These are phyloP conservation scores for Melanogaster broomeanus DNA, from an alignment of 768 basidiomycete genomes.

Conservation along the genomic window DNA sequence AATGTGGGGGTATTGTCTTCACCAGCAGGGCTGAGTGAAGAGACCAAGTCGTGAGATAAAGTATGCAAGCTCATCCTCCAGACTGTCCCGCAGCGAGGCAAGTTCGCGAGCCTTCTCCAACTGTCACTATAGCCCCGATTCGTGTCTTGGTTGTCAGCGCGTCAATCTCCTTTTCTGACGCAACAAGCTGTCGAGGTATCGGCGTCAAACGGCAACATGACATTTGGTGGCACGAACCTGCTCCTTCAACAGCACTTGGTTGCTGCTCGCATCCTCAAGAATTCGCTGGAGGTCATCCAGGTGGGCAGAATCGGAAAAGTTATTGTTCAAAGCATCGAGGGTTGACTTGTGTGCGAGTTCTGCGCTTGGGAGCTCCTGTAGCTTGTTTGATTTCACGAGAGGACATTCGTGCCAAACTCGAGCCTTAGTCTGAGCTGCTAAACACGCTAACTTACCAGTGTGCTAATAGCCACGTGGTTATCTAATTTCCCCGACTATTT, in stretches of 20 bases:
- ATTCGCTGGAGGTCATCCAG: slow-evolving; percentile 48
- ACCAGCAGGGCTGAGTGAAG: slow-evolving; percentile 45
- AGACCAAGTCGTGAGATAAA: slow-evolving; percentile 65
- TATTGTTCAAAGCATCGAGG: slow-evolving; percentile 43
- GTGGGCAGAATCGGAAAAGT: slow-evolving; percentile 50
- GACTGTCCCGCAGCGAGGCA: slow-evolving; percentile 71
- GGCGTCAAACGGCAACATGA: slow-evolving; percentile 9
- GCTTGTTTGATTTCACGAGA: slow-evolving; percentile 45
- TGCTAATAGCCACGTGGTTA: slow-evolving; percentile 22
- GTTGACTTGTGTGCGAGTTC: slow-evolving; percentile 36
- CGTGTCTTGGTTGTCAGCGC: slow-evolving; percentile 50
- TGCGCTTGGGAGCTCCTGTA: slow-evolving; percentile 53
- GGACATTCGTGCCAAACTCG: slow-evolving; percentile 32
- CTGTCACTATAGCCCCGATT: slow-evolving; percentile 44
- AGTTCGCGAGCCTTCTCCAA: slow-evolving; percentile 71
- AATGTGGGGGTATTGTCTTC: slow-evolving; percentile 59
- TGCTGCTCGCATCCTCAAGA: slow-evolving; percentile 44
- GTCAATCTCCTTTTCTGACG: slow-evolving; percentile 52
- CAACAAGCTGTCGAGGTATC: slow-evolving; percentile 53
- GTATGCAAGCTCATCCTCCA: slow-evolving; percentile 78
- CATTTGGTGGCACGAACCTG: slow-evolving; percentile 42
- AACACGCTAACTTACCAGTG: neutral
- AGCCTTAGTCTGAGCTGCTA: neutral
- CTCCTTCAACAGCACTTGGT: slow-evolving; percentile 41
- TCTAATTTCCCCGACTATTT: slow-evolving; percentile 23